Percentiles rank a stretch among this genome's conserved stretches.
Evolutionary conservation across 768 basidiomycete genomes (phyloP).

Genomic region (Amanita fuliginea): DNA sequence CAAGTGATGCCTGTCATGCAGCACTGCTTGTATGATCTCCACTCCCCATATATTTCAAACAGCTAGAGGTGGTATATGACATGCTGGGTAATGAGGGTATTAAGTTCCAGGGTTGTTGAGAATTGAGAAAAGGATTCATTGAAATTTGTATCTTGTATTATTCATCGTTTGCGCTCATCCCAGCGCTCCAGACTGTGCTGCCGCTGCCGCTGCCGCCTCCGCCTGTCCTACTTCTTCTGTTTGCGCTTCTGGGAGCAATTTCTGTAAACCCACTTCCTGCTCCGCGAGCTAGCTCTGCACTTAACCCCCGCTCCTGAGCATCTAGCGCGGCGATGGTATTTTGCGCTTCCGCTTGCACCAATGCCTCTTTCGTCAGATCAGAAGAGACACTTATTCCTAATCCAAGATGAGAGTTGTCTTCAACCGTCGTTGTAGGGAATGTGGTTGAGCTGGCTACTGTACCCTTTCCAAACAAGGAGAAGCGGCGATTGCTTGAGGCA

Average conservation of each 20-base stretch:
- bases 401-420: constrained; percentile 16
- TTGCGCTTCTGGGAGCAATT: constrained; percentile 39
- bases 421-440: constrained; percentile 35
- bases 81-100: neutral
- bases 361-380: constrained; percentile 60
- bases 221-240: constrained; percentile 51
- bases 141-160: constrained; percentile 10
- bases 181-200: constrained; percentile 83
- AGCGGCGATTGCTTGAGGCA: constrained; percentile 34
- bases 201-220: constrained; percentile 57
- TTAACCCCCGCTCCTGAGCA: constrained; percentile 61
- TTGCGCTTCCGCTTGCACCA: constrained; percentile 72
- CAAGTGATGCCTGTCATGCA: neutral
- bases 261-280: constrained; percentile 71
- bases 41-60: neutral
- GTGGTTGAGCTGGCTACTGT: constrained; percentile 30
- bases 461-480: constrained; percentile 57
- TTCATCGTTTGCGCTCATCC: constrained; percentile 57
- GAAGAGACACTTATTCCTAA: constrained; percentile 23
- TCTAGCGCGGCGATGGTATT: constrained; percentile 70
- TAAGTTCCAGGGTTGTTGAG: neutral
- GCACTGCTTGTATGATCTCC: neutral
- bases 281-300: constrained; percentile 70
- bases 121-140: neutral
- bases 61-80: neutral